Conservation (phyloP, 495 filamentous ascomycete genomes). For the Hyaloscypha variabilis region DNA sequence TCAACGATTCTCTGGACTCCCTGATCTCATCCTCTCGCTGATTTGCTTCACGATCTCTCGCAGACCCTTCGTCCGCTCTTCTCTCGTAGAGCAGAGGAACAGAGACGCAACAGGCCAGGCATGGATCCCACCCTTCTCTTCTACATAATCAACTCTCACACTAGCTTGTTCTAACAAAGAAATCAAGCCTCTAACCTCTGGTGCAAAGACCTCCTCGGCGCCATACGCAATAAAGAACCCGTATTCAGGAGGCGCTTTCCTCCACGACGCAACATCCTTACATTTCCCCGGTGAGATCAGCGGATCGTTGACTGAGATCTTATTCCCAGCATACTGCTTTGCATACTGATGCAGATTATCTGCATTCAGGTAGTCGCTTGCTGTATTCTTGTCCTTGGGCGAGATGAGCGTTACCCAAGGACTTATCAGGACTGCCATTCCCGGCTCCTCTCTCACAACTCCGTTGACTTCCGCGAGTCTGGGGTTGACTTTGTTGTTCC, state of each 20-base stretch:
- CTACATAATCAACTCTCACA: conserved; percentile 45
- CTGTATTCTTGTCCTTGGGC: conserved; percentile 54
- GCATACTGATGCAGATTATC: conserved; percentile 62
- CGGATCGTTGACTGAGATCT: conserved; percentile 47
- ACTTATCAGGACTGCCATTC: conserved; percentile 57
- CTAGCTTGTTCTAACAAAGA: too few relatives aligned
- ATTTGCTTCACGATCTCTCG: conserved; percentile 46
- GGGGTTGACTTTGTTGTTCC: conserved; percentile 41
- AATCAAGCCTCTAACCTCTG: conserved; percentile 52
- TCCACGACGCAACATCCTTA: conserved; percentile 65
- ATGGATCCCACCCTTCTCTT: conserved; percentile 59
- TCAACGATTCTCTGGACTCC: neutral
- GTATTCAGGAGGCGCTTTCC: conserved; percentile 53
- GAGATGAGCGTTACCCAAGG: conserved; percentile 65
- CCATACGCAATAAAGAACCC: conserved; percentile 70
- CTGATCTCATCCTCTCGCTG: conserved; percentile 2
- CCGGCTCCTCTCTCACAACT: too few relatives aligned
- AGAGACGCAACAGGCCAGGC: conserved; percentile 77
- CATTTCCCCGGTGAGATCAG: conserved; percentile 70
- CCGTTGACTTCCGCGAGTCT: conserved; percentile 21
- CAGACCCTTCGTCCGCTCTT: conserved; percentile 61
- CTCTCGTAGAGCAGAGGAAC: conserved; percentile 59
- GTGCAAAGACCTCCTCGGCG: conserved; percentile 70
- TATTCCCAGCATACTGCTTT: conserved; percentile 60
- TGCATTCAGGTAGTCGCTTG: conserved; percentile 63